These are phyloP conservation scores for Triangularia setosa DNA, from an alignment of 2,329 filamentous ascomycete species.

Conservation along the genomic window DNA sequence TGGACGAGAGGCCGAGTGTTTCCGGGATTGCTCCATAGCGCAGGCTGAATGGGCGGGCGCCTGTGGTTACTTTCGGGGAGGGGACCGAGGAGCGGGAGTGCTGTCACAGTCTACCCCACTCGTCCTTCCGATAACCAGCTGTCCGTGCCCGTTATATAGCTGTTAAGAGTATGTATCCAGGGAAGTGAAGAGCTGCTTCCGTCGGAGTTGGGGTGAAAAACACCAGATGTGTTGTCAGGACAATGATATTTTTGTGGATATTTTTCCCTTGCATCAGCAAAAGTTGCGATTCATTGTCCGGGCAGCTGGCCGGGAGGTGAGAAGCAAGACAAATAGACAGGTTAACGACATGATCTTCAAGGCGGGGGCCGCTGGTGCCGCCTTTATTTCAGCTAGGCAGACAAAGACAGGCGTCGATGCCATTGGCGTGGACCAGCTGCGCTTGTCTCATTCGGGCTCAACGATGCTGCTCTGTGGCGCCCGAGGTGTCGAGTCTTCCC, in stretches of 20 bases:
- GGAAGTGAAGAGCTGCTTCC: not conserved
- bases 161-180: not conserved
- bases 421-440: not conserved
- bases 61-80: not conserved
- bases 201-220: not conserved
- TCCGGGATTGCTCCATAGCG: conserved; percentile 12
- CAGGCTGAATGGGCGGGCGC: not conserved
- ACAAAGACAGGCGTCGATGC: not conserved
- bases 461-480: not conserved
- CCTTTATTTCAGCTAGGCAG: not conserved
- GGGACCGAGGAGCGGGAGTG: not conserved
- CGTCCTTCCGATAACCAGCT: not conserved
- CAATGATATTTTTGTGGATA: not conserved
- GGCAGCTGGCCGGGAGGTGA: not conserved
- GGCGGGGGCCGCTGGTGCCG: not conserved
- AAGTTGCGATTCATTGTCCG: not conserved
- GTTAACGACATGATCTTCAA: not conserved
- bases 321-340: not conserved
- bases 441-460: conserved; percentile 1
- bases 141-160: not conserved
- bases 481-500: not conserved
- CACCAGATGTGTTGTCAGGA: not conserved
- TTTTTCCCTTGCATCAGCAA: not conserved
- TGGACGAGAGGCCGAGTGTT: conserved; percentile 12
- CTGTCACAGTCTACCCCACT: not conserved